phyloP scores from a whole-genome alignment of 2,329 filamentous ascomycete species.

The Talaromyces marneffei region DNA sequence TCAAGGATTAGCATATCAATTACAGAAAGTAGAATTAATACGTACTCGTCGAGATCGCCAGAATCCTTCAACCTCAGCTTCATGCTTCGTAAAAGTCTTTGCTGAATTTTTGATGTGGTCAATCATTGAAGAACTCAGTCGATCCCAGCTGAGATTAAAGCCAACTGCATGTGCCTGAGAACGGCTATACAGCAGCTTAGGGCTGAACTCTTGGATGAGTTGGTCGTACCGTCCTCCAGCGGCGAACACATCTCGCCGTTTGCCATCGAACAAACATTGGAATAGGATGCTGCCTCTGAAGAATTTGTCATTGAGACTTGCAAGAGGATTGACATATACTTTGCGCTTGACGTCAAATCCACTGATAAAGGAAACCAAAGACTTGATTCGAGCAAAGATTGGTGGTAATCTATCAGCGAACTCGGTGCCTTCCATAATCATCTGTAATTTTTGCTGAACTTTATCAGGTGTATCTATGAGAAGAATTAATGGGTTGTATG shows the following conservation, averaged over 20 bases:
- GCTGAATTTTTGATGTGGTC: conserved; percentile 46
- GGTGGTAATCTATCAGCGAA: conserved; percentile 48
- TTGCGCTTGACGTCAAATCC: conserved; percentile 69
- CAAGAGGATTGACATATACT: conserved; percentile 77
- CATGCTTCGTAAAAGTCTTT: conserved; percentile 62
- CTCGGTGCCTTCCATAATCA: conserved; percentile 50
- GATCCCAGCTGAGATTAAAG: conserved; percentile 85
- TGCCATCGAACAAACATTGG: conserved; percentile 83
- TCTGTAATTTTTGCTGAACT: conserved; percentile 56
- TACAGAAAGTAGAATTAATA: conserved; percentile 14
- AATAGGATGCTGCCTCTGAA: conserved; percentile 83
- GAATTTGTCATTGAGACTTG: conserved; percentile 85
- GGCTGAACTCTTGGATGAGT: conserved; percentile 76
- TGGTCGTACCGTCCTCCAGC: conserved; percentile 91
- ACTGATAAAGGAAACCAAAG: conserved; percentile 70
- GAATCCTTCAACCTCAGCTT: conserved; percentile 55
- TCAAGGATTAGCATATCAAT: conserved; percentile 15
- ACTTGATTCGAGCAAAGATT: conserved; percentile 70
- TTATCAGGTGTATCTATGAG: conserved; percentile 61
- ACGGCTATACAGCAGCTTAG: conserved; percentile 57
- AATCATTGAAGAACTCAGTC: conserved; percentile 59
- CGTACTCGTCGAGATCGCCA: conserved; percentile 61
- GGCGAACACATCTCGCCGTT: conserved; percentile 74
- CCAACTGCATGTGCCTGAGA: conserved; percentile 78
- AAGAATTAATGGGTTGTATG: not conserved